Base-by-base conservation (phyloP, 2,329 filamentous ascomycete genomes). In the Colletotrichum sp. region DNA sequence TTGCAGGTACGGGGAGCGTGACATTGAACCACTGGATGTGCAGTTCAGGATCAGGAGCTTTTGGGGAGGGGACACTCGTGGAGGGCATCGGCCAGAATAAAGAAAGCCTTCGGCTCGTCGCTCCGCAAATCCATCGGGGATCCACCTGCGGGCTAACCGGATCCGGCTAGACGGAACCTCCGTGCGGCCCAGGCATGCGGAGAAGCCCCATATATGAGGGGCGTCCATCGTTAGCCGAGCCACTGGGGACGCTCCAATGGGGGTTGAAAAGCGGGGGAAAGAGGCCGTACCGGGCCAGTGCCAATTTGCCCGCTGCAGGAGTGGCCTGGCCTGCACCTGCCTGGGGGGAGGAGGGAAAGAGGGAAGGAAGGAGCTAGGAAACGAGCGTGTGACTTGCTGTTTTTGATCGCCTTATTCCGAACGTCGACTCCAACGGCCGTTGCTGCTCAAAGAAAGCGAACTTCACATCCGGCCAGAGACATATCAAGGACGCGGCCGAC, bases 81-180 rank as follows among this genome's bases (percentile, higher is more conserved):
- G n/a, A 22, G 48, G 66, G 16, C 36, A 66, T 8, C 15, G 39
- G 36, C 48, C 61, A 61, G 58, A 58, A n/a, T n/a, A n/a, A n/a
- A 52, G n/a, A 39, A 67, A 30, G 16, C 32, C 65, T 34, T 62
- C 73, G 74, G 74, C 74, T 76, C 70, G 74, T 76, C 74, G 74
- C 70, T 60, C 74, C 74, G 74, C 43, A 52, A 39, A 65, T 58
- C 74, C 70, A 73, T 28, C 25, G 22, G n/a, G 18, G 64, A 6
- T 16, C 64, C 64, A 55, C 43, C 25, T 3, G 0, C 0, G 1
- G 3, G 3, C 30, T 52, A 68, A 8, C 70, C 25, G 3, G 5
- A 30, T 30, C 3, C 7, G 56, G 70, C 36, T 73, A 75, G 73
- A 22, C 7, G 6, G 4, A 2, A n/a, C n/a, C 22, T 15, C 15